Base-by-base conservation (phyloP, 306 rosid genomes). In the Prosopis cineraria region DNA sequence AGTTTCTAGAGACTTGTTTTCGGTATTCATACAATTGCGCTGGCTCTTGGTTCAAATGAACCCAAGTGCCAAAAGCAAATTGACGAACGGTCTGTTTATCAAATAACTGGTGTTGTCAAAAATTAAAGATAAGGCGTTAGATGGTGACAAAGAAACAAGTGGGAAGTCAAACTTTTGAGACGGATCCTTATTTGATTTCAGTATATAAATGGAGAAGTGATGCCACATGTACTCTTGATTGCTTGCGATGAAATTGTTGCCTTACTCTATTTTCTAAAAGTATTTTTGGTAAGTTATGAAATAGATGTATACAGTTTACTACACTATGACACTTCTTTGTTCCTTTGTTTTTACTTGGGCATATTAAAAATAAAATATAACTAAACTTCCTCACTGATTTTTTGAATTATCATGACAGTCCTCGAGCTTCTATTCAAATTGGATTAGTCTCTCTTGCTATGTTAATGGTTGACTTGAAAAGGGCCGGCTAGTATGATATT, bases 361-460 rank as follows among this genome's bases (percentile, higher is more conserved):
- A 64, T 30, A 66, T 75, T 20, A 7, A 43, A 41, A 24, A 4
- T 45, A 29, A 6, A 14, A 31, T 76, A 43, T 72, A 43, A 7
- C 50, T 24, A 24, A 52, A 11, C n/a, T 53, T 79, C 6, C 24
- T 63, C 53, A 12, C 52, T 40, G 22, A 24, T 66, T 66, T 8
- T 65, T 72, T 43, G 13, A 79, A 74, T 70, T 25, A n/a, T 30
- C 2, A 27, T 56, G n/a, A 55, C 62, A 41, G 47, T 74, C 22
- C 16, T 1, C 31, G 52, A 71, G 67, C 43, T 64, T 27, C 16
- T 34, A 34, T 48, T 70, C 58, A 34, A 50, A 30, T n/a, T 62
- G 13, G 22, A 36, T n/a, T 16, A 11, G 55, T 71, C 56, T 22
- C 4, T 72, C 44, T 72, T 30, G 43, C 40, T 37, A 6, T 37